Evolutionary conservation across 306 rosid species (phyloP).

Genomic region (Cucurbita pepo): DNA sequence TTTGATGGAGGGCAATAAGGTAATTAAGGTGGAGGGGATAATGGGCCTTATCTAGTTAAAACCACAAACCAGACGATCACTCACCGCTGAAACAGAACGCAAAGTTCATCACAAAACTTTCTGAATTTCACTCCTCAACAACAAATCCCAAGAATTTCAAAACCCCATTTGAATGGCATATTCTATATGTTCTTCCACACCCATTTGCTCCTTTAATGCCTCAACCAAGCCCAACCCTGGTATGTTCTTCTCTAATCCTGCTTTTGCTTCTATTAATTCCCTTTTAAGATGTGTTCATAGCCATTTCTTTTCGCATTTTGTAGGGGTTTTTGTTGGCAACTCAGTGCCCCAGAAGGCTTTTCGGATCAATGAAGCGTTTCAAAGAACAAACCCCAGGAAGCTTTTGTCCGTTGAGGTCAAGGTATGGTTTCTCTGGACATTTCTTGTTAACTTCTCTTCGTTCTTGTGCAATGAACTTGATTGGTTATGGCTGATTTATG

Average conservation of each 20-base stretch:
- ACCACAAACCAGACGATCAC: neutral
- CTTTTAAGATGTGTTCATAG: neutral
- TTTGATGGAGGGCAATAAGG: constrained; percentile 15
- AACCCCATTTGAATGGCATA: constrained; percentile 36
- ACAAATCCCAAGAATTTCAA: neutral
- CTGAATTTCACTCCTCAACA: neutral
- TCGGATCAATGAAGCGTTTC: constrained; percentile 32
- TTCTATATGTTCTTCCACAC: constrained; percentile 25
- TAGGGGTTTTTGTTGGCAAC: constrained; percentile 30
- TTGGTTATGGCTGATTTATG: neutral
- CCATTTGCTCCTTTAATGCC: constrained; percentile 44
- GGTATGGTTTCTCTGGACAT: constrained; percentile 26
- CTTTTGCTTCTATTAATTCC: neutral
- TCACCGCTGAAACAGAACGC: neutral
- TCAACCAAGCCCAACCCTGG: constrained; percentile 65
- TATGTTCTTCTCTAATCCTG: constrained; percentile 5
- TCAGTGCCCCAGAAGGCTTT: constrained; percentile 35
- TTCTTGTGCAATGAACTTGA: neutral
- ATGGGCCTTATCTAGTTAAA: constrained; percentile 21
- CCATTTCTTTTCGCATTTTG: neutral
- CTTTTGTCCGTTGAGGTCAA: constrained; percentile 53
- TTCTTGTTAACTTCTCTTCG: neutral
- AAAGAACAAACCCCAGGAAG: constrained; percentile 36
- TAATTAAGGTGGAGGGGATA: neutral
- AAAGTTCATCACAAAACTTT: neutral